Base-by-base conservation (phyloP, 768 basidiomycete species). In the Rhizopogon vesiculosus region DNA sequence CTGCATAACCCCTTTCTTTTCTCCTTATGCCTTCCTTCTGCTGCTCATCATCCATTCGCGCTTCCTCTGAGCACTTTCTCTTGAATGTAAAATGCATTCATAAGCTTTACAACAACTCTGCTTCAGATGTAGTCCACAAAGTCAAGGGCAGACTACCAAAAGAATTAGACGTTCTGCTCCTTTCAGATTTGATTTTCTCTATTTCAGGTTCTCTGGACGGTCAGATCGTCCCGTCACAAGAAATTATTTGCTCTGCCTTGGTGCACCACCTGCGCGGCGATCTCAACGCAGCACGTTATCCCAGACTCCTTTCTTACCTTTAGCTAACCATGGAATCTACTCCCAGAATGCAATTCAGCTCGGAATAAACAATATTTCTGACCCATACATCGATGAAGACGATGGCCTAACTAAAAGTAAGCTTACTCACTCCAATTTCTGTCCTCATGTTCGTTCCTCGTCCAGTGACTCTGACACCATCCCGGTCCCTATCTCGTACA, bases 341-440 rank as follows among this genome's bases (percentile, higher is more conserved):
- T 50, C 45, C 55, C 62, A 91, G 88, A 89, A 91, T 66, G 72
- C 81, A 18, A 59, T 63, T 41, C 75, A 76, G 56, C 77, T 90
- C 10, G 85, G 83, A 39, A 69, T 90, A 51, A 77, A 77, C 56
- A 74, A 71, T 46, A 71, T 89, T 41, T 87, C 87, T n/a, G 71
- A 76, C 56, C 61, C 78, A 19, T 76, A 76, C 58, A 64, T 83
- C 19, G 78, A 79, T 59, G 70, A 77, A 19, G 66, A 72, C 44
- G 78, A 78, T 55, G 72, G 70, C 48, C 58, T 66, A 8, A 65
- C 71, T 33, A 79, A 75, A 69, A 52, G 80, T 81, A 63, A 46
- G 69, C 60, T n/a, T 9, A 16, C 18, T 49, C 15, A 16, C 22
- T 38, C 33, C 35, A 9, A 35, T 1, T 38, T 16, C 22, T 49